Evolutionary conservation across 139 green algal species (phyloP).

Genomic region (Coelastrella sp.): DNA sequence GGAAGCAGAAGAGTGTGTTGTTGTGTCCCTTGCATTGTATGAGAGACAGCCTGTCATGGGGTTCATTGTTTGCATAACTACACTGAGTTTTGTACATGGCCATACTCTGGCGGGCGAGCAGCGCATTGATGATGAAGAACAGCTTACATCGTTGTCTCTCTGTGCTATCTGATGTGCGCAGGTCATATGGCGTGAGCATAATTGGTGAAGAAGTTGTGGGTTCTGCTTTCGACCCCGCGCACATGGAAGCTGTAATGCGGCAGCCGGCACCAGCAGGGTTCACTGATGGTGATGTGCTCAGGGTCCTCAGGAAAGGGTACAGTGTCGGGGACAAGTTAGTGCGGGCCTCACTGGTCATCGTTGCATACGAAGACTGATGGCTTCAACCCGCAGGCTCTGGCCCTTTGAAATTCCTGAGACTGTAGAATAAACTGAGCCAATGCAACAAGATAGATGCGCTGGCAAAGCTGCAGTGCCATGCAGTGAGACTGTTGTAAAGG

Average conservation of each 20-base stretch:
- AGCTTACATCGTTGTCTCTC: neutral
- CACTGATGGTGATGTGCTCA: constrained; percentile 17
- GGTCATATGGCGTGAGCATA: constrained; percentile 7
- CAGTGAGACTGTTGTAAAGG: neutral
- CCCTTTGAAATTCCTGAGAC: too few relatives aligned
- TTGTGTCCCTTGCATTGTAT: too few relatives aligned
- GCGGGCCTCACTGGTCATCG: constrained; percentile 37
- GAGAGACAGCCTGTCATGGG: too few relatives aligned
- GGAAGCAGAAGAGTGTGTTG: too few relatives aligned
- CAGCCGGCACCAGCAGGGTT: constrained; percentile 54
- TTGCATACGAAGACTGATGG: constrained; percentile 44
- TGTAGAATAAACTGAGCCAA: neutral
- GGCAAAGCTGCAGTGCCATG: neutral
- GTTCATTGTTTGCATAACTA: too few relatives aligned
- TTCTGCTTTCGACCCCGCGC: constrained; percentile 88
- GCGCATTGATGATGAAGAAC: neutral
- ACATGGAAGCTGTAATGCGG: constrained; percentile 94
- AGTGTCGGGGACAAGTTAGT: constrained; percentile 9
- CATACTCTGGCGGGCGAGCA: neutral
- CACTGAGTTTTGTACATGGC: too few relatives aligned
- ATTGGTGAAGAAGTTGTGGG: constrained; percentile 61
- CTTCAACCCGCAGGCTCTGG: too few relatives aligned
- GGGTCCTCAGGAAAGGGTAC: constrained; percentile 39
- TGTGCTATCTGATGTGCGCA: constrained; percentile 1
- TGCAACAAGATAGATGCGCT: neutral